Percentiles rank a stretch among this genome's conserved stretches.
Conservation (phyloP, 1,284 basidiomycete genomes). For the Ustilago nuda region DNA sequence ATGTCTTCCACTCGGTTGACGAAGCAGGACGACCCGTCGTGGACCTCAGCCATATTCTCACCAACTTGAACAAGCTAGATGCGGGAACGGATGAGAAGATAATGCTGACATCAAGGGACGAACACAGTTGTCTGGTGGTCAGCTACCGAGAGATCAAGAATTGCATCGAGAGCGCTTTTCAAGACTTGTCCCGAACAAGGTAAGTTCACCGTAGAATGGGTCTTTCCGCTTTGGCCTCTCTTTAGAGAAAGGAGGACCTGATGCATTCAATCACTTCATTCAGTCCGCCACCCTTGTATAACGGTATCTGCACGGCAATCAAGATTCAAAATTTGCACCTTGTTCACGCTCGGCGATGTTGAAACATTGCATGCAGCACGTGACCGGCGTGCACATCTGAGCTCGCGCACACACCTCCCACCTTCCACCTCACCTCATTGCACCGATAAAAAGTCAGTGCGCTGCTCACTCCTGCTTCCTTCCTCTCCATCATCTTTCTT, state of each 20-base stretch:
- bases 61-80: slow-evolving; percentile 76
- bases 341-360: not conserved
- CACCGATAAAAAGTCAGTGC: too few relatives aligned
- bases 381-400: too few relatives aligned
- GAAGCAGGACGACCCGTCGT: slow-evolving; percentile 89
- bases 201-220: not conserved
- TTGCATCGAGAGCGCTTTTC: slow-evolving; percentile 63
- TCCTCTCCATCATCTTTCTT: too few relatives aligned
- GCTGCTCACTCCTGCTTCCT: too few relatives aligned
- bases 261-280: not conserved
- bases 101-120: slow-evolving; percentile 92
- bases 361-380: slow-evolving; percentile 1
- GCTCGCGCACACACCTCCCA: too few relatives aligned
- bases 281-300: slow-evolving; percentile 6
- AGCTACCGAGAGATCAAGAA: slow-evolving; percentile 81
- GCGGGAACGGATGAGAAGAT: slow-evolving; percentile 91
- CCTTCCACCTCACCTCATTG: too few relatives aligned
- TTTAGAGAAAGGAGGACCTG: not conserved
- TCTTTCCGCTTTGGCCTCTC: too few relatives aligned
- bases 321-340: not conserved
- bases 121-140: slow-evolving; percentile 95
- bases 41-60: slow-evolving; percentile 73
- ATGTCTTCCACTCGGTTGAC: slow-evolving; percentile 97
- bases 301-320: slow-evolving; percentile 15
- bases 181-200: slow-evolving; percentile 54